Evolutionary conservation across 352 stramenopile genomes (phyloP).

Genomic region (Phytophthora citrophthora): DNA sequence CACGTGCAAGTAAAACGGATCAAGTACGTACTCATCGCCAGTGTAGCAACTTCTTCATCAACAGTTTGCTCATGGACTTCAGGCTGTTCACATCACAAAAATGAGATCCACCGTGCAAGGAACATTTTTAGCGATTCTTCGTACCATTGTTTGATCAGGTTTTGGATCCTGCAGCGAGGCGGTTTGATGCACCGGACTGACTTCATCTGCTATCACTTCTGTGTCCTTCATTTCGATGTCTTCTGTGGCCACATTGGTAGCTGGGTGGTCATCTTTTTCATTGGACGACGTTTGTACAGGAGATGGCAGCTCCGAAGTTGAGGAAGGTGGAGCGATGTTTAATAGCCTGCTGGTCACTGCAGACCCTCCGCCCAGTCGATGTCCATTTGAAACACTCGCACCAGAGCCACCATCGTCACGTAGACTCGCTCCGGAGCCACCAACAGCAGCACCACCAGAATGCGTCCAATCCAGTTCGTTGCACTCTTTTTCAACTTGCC

Average conservation of each 20-base stretch:
- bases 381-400: slow-evolving; percentile 12
- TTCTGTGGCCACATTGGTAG: not conserved
- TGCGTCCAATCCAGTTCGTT: slow-evolving; percentile 77
- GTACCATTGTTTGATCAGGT: slow-evolving; percentile 8
- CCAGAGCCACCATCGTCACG: slow-evolving; percentile 16
- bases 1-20: not conserved
- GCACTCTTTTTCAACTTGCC: slow-evolving; percentile 76
- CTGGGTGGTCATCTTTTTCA: not conserved
- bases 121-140: not conserved
- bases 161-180: not conserved
- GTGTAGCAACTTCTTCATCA: slow-evolving; percentile 37
- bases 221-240: slow-evolving; percentile 34
- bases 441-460: slow-evolving; percentile 43
- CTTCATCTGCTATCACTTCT: not conserved
- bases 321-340: not conserved
- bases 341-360: slow-evolving; percentile 41
- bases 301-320: not conserved
- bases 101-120: not conserved
- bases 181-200: not conserved
- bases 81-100: slow-evolving; percentile 1
- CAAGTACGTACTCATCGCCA: slow-evolving; percentile 51
- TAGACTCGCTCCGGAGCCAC: slow-evolving; percentile 29
- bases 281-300: not conserved
- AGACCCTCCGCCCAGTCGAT: slow-evolving; percentile 48
- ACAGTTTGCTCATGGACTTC: slow-evolving; percentile 8